Base-by-base conservation (phyloP, 202 grass and related monocot genomes). In the Miscanthus sacchariflorus region DNA sequence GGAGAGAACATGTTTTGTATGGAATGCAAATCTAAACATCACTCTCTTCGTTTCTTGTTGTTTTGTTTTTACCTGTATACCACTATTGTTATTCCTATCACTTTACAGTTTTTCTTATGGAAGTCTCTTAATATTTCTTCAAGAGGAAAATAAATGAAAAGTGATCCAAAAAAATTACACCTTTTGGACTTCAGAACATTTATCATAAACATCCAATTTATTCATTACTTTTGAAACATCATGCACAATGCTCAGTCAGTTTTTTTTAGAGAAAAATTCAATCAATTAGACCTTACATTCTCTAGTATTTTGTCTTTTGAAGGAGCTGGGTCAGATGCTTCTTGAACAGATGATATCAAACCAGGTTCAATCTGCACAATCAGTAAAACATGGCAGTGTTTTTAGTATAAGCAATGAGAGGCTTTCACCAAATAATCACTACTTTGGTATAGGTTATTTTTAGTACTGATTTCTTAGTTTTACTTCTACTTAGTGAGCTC, bases 231-330 rank as follows among this genome's bases (percentile, higher is more conserved):
- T 86, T 52, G 33, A 30, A 81, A 61, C 79, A 40, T 68, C 15
- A 38, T 61, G 17, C 45, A 9, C 13, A 77, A 61, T 70, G 27
- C 69, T 43, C 7, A 58, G 23, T 73, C 69, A 28, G 72, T 50
- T 36, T 28, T 56, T 42, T 56, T 42, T 56, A 7, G 11, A 23
- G 6, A 7, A 68, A 77, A 70, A 69, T 78, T 68, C 17, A 66
- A 27, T 72, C 74, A 13, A 59, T 63, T 38, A 42, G 44, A 75
- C 66, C 80, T 91, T 89, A 83, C 83, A 75, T 89, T 87, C 58
- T 85, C 59, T 83, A 68, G 58, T n/a, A 79, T 85, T 72, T 79
- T 23, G 11, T 87, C 77, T 18, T 87, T 83, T 61, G 84, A 83
- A 90, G 77, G 84, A 44, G 69, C 54, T 56, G 24, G 61, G n/a